A percentile compares a stretch with the other conserved stretches of the same genome.
Conservation (phyloP, 2,329 filamentous ascomycete genomes). For the Verticillium isaacii region DNA sequence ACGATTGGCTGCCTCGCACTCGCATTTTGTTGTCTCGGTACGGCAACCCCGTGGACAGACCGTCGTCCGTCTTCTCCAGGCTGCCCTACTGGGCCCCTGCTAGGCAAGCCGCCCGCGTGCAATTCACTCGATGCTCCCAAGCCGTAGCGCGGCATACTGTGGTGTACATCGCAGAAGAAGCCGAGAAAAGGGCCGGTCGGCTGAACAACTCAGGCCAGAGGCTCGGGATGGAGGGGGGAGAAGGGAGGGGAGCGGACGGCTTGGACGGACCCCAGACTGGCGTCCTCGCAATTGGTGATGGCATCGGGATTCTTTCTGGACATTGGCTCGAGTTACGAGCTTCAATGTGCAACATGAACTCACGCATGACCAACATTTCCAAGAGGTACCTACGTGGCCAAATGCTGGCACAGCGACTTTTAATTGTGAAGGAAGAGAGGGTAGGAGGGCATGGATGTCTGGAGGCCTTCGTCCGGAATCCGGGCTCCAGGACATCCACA, state of each 20-base stretch:
- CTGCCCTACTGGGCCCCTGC: neutral
- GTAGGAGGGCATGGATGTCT: neutral
- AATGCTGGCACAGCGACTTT: neutral
- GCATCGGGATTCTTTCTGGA: neutral
- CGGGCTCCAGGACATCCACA: too few relatives aligned
- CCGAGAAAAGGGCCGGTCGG: neutral
- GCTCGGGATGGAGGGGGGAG: neutral
- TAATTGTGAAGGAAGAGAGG: neutral
- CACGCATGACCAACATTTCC: neutral
- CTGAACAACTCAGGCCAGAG: neutral
- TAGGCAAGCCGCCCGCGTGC: neutral
- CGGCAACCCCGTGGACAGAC: neutral
- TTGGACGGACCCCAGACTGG: neutral
- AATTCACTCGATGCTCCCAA: neutral
- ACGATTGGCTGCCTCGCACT: neutral
- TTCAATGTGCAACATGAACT: neutral
- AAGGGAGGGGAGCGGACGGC: neutral
- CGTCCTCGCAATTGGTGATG: neutral
- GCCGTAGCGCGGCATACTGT: neutral
- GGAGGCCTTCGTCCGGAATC: too few relatives aligned
- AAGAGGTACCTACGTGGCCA: too few relatives aligned
- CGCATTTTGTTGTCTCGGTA: neutral
- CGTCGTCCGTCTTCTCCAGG: neutral
- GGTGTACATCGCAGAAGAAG: neutral
- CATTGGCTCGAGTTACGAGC: neutral